Evolutionary conservation across 2,329 filamentous ascomycete genomes (phyloP).

Genomic region (Ceratocystis diversiconidia): DNA sequence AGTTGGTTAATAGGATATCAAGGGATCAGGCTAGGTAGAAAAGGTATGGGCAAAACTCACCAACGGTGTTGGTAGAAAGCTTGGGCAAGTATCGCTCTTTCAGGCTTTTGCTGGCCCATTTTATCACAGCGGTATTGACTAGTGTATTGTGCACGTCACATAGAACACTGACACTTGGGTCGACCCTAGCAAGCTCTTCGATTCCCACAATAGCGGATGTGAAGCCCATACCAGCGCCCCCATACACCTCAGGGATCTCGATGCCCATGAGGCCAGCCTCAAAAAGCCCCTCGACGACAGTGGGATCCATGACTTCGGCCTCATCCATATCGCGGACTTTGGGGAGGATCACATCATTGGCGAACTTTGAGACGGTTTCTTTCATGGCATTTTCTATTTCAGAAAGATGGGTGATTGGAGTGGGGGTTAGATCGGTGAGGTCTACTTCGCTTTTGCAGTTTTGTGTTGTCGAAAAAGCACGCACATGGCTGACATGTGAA

Average conservation of each 20-base stretch:
- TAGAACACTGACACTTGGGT: conserved; percentile 88
- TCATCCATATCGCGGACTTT: conserved; percentile 97
- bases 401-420: conserved; percentile 82
- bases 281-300: conserved; percentile 80
- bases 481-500: conserved; percentile 25
- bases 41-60: conserved; percentile 10
- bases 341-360: conserved; percentile 73
- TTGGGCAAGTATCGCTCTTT: conserved; percentile 83
- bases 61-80: conserved; percentile 78
- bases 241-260: conserved; percentile 94
- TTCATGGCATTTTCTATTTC: conserved; percentile 83
- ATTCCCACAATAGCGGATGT: conserved; percentile 91
- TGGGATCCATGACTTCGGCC: conserved; percentile 80
- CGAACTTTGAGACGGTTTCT: conserved; percentile 82
- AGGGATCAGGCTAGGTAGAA: neutral
- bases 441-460: conserved; percentile 41
- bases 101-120: conserved; percentile 60
- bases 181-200: conserved; percentile 85
- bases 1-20: neutral
- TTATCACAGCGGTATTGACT: conserved; percentile 84
- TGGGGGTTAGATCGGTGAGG: conserved; percentile 67
- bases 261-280: conserved; percentile 96
- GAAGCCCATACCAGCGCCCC: conserved; percentile 97
- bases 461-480: conserved; percentile 47
- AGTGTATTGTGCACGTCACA: conserved; percentile 97